phyloP scores from a whole-genome alignment of 2,329 filamentous ascomycete species.

The Microdochium paspali region DNA sequence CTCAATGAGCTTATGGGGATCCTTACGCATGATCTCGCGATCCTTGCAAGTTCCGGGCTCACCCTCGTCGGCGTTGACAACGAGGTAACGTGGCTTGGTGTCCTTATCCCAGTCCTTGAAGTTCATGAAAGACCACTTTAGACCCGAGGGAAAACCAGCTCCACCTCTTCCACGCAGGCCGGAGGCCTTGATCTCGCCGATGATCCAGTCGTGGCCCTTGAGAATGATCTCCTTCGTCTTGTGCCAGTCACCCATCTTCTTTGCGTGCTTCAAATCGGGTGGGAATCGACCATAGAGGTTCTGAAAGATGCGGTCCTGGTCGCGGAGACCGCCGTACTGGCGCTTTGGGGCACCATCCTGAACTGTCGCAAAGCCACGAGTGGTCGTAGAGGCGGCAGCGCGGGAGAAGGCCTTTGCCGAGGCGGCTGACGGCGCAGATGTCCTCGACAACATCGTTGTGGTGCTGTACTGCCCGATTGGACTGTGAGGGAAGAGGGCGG shows the following conservation, averaged over 20 bases:
- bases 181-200: slow-evolving; percentile 93
- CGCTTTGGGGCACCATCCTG: slow-evolving; percentile 63
- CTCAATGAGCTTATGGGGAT: slow-evolving; percentile 97
- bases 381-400: slow-evolving; percentile 28
- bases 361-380: slow-evolving; percentile 71
- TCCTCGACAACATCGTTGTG: slow-evolving; percentile 32
- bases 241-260: slow-evolving; percentile 99
- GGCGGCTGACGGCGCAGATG: slow-evolving; percentile 27
- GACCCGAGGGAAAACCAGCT: slow-evolving; percentile 92
- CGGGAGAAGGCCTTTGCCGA: slow-evolving; percentile 29
- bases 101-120: slow-evolving; percentile 99
- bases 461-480: slow-evolving; percentile 24
- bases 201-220: slow-evolving; percentile 99
- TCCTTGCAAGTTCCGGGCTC: slow-evolving; percentile 99
- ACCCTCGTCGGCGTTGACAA: slow-evolving; percentile 97
- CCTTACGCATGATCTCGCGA: slow-evolving; percentile 99
- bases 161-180: slow-evolving; percentile 92
- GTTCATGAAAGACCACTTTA: slow-evolving; percentile 99
- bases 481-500: slow-evolving; percentile 14
- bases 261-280: slow-evolving; percentile 82
- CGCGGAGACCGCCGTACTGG: slow-evolving; percentile 77
- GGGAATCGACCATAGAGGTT: slow-evolving; percentile 94
- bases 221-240: slow-evolving; percentile 97
- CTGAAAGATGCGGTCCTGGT: slow-evolving; percentile 98
- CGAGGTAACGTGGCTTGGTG: slow-evolving; percentile 86